These are phyloP conservation scores for Aureobasidium sp. DNA, from an alignment of 2,329 filamentous ascomycete species.

Conservation along the genomic window DNA sequence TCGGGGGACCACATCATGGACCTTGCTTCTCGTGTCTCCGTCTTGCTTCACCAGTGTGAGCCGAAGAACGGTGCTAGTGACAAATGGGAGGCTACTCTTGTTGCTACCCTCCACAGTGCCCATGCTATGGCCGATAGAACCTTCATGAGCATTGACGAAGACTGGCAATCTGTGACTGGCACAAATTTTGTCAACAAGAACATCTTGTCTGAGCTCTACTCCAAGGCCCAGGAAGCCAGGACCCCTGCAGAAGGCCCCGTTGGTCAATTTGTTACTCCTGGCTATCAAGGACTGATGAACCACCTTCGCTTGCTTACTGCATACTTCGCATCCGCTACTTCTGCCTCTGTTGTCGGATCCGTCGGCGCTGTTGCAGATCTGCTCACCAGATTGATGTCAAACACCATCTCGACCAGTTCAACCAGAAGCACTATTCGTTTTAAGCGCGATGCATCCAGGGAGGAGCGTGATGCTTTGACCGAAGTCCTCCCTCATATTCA, in stretches of 20 bases:
- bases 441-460: slow-evolving; percentile 66
- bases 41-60: slow-evolving; percentile 71
- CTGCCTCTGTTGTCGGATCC: slow-evolving; percentile 58
- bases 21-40: slow-evolving; percentile 22
- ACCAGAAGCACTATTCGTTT: slow-evolving; percentile 42
- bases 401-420: slow-evolving; percentile 45
- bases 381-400: slow-evolving; percentile 60
- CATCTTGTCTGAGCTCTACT: neutral
- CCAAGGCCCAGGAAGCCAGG: neutral
- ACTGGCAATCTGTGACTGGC: slow-evolving; percentile 61
- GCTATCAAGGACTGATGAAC: slow-evolving; percentile 60
- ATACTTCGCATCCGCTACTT: slow-evolving; percentile 58
- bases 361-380: slow-evolving; percentile 63
- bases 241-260: slow-evolving; percentile 10
- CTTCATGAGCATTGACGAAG: slow-evolving; percentile 71
- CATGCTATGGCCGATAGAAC: slow-evolving; percentile 70
- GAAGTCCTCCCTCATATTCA: slow-evolving; percentile 67
- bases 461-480: slow-evolving; percentile 78
- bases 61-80: slow-evolving; percentile 70
- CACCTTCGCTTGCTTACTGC: slow-evolving; percentile 59
- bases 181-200: slow-evolving; percentile 12
- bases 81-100: slow-evolving; percentile 68
- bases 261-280: slow-evolving; percentile 50
- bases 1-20: slow-evolving; percentile 1
- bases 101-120: slow-evolving; percentile 53